Percentiles rank a stretch among this genome's conserved stretches.
Evolutionary conservation across 495 filamentous ascomycete species (phyloP).

Genomic region (Bombardia bombarda): DNA sequence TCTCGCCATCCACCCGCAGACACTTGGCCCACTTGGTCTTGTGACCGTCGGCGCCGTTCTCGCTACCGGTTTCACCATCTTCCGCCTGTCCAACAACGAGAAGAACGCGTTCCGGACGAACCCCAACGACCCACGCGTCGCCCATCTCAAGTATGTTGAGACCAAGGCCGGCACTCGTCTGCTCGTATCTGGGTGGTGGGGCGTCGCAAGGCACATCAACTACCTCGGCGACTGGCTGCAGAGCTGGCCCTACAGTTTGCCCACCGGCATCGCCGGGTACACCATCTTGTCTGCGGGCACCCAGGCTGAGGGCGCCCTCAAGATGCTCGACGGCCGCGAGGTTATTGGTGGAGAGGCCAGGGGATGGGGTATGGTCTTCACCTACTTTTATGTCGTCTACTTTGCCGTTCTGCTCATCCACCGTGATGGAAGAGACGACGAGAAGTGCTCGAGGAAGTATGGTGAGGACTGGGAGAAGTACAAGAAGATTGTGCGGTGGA

Average conservation of each 20-base stretch:
- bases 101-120: conserved; percentile 92
- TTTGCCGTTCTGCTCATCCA: conserved; percentile 86
- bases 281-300: conserved; percentile 46
- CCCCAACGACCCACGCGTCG: conserved; percentile 71
- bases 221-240: conserved; percentile 97
- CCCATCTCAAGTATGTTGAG: conserved; percentile 78
- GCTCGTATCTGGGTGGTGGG: conserved; percentile 92
- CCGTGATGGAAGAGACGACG: conserved; percentile 84
- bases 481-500: conserved; percentile 69
- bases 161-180: conserved; percentile 76
- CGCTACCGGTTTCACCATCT: conserved; percentile 71
- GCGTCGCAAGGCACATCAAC: conserved; percentile 85
- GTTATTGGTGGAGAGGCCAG: conserved; percentile 63
- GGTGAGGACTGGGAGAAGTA: conserved; percentile 92
- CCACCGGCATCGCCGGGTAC: conserved; percentile 82
- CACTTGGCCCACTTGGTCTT: conserved; percentile 60
- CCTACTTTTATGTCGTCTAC: conserved; percentile 93
- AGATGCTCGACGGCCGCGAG: conserved; percentile 50
- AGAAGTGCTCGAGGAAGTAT: conserved; percentile 89
- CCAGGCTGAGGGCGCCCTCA: conserved; percentile 36
- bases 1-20: conserved; percentile 70
- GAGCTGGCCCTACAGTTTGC: conserved; percentile 85
- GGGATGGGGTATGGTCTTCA: conserved; percentile 79
- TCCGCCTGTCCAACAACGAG: conserved; percentile 84
- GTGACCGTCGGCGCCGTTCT: conserved; percentile 56